Base-by-base conservation (phyloP, 805 yeast genomes). In the Sugiyamaella mastotermitis region DNA sequence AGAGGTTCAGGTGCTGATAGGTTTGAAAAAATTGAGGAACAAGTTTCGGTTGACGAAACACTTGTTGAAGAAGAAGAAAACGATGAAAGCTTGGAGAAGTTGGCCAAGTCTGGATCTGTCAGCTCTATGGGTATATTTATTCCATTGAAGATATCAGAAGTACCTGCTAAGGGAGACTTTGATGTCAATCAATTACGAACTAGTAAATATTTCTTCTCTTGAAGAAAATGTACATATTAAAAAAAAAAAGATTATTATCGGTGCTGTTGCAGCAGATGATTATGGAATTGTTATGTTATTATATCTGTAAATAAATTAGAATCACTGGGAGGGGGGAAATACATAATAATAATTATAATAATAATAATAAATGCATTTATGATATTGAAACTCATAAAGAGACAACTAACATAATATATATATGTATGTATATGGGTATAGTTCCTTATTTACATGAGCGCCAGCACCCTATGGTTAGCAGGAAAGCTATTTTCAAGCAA, bases 91-190 rank as follows among this genome's bases (percentile, higher is more conserved):
- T 11, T 27, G 9, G 30, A 27, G 9, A 6, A 5, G 8, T 10
- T 27, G 18, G 14, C 30, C 17, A n/a, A 6, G 6, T 24, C 42
- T 5, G 31, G 17, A 32, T 36, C 37, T n/a, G 23, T 41, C 9
- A 26, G 25, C 5, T 22, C 29, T 13, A 46, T 66, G 28, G 69
- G 66, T 39, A 66, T 81, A 2, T 62, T 84, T 40, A 78, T 76
- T 6, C 95, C 94, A 4, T 66, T 86, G 50, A 62, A 58, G 31
- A 65, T 86, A 46, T 94, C 95, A 0, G 69, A 66, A 0, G 73
- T 85, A 29, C 96, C 96, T 10, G 64, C 71, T 35, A 80, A 74
- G 58, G 98, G 97, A 35, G 78, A 77, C 13, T 84, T 90, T 51
- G 94, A 90, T 53, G 94, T 90, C 25, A 62, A 65, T 27, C 73